Evolutionary conservation across 257 asterid species (phyloP).

Genomic region (Cynanchum wilfordii): DNA sequence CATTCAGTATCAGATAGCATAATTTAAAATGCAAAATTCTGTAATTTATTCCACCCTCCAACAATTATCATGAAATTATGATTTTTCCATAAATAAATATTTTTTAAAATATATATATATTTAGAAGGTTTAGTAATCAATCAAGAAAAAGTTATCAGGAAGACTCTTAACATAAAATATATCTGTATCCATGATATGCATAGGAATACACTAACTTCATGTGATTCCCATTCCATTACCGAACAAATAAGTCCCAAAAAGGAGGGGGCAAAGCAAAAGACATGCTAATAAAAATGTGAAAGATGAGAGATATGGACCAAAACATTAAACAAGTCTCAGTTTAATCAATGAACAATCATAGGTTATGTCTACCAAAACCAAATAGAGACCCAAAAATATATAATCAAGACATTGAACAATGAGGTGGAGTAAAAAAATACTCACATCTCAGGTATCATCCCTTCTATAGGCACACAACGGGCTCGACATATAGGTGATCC

Average conservation of each 20-base stretch:
- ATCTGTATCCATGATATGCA: background rate
- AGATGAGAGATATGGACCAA: background rate
- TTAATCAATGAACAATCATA: background rate
- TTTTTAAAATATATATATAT: background rate
- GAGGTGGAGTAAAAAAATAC: constrained; percentile 26
- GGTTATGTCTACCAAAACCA: constrained; percentile 5
- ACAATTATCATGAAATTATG: background rate
- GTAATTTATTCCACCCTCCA: background rate
- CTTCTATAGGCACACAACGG: constrained; percentile 83
- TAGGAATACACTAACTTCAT: background rate
- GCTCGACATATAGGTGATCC: constrained; percentile 92
- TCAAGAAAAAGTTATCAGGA: background rate
- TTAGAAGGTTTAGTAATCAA: background rate
- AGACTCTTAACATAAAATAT: background rate
- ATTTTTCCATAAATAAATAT: background rate
- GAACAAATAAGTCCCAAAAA: background rate
- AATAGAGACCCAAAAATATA: background rate
- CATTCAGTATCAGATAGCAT: background rate
- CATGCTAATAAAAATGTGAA: background rate
- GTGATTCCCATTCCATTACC: background rate
- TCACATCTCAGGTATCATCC: constrained; percentile 63
- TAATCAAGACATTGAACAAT: background rate
- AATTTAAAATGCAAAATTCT: background rate
- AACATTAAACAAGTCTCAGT: background rate
- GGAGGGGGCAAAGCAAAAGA: too few relatives aligned